phyloP scores from a whole-genome alignment of 75 land plant genomes.

The Gnetum montanum region DNA sequence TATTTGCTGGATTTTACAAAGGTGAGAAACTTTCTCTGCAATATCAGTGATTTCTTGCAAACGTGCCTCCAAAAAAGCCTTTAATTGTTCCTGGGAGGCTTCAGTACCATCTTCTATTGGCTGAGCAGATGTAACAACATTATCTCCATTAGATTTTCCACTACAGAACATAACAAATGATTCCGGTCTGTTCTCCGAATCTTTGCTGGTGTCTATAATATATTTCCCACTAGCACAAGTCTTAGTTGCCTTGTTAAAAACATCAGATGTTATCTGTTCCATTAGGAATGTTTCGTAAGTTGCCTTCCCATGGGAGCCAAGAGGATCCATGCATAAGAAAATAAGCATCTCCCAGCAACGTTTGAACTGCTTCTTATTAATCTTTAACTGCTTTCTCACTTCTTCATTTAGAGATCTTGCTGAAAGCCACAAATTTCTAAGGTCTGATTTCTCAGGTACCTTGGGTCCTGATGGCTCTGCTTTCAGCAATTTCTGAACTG shows the following conservation, averaged over 20 bases:
- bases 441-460: slow-evolving; percentile 5
- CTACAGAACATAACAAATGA: slow-evolving; percentile 66
- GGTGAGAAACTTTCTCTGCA: slow-evolving; percentile 53
- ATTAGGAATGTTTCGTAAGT: slow-evolving; percentile 42
- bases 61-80: slow-evolving; percentile 49
- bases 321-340: slow-evolving; percentile 46
- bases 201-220: slow-evolving; percentile 51
- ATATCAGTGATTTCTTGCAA: slow-evolving; percentile 48
- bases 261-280: slow-evolving; percentile 40
- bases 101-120: slow-evolving; percentile 17
- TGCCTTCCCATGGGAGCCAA: slow-evolving; percentile 25
- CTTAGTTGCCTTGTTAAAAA: slow-evolving; percentile 44
- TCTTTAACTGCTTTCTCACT: slow-evolving; percentile 55
- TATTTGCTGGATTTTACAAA: slow-evolving; percentile 3
- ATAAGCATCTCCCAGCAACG: slow-evolving; percentile 85
- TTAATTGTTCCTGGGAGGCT: slow-evolving; percentile 45
- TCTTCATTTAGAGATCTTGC: slow-evolving; percentile 32
- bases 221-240: slow-evolving; percentile 37
- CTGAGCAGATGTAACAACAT: neutral
- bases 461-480: slow-evolving; percentile 20
- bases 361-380: slow-evolving; percentile 76
- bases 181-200: slow-evolving; percentile 42
- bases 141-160: slow-evolving; percentile 5
- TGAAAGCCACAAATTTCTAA: slow-evolving; percentile 24
- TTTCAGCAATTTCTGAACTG: slow-evolving; percentile 27